A percentile compares a stretch with the other conserved stretches of the same genome.
These are phyloP conservation scores for Colletotrichum sp. DNA, from an alignment of 2,329 filamentous ascomycete genomes.

Conservation along the genomic window DNA sequence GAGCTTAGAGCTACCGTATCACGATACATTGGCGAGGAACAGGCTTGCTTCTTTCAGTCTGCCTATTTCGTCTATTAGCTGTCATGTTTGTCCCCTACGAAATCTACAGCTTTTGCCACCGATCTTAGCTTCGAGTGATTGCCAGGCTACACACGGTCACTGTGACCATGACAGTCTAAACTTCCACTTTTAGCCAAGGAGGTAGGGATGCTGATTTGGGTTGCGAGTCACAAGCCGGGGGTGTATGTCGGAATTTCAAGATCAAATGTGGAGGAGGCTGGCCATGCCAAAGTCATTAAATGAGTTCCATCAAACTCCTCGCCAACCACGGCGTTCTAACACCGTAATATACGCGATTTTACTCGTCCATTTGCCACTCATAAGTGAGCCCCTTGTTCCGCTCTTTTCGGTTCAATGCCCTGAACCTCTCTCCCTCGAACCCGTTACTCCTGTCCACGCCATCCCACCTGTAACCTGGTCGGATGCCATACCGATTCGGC, in stretches of 20 bases:
- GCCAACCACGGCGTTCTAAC: background rate
- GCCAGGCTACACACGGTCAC: background rate
- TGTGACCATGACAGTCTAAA: background rate
- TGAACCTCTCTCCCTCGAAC: constrained; percentile 93
- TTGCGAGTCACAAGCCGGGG: background rate
- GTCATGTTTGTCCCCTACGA: background rate
- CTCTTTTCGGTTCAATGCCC: constrained; percentile 78
- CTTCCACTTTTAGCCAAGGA: background rate
- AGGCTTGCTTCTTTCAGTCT: background rate
- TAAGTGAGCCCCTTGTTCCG: constrained; percentile 84
- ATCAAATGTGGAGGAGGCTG: background rate
- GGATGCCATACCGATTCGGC: constrained; percentile 93
- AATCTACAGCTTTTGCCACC: background rate
- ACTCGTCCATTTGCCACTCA: constrained; percentile 96
- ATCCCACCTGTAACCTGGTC: constrained; percentile 94
- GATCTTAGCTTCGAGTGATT: background rate
- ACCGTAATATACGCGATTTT: constrained; percentile 21
- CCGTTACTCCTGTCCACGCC: constrained; percentile 93
- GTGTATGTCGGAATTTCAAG: background rate
- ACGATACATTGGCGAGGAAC: background rate
- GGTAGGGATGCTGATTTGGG: background rate
- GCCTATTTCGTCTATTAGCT: background rate
- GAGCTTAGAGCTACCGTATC: background rate
- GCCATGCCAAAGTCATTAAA: background rate
- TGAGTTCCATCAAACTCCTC: background rate